Evolutionary conservation across 306 rosid species (phyloP), one percentile per base, ranked within the genome.

Genomic region (Spatholobus suberectus): DNA sequence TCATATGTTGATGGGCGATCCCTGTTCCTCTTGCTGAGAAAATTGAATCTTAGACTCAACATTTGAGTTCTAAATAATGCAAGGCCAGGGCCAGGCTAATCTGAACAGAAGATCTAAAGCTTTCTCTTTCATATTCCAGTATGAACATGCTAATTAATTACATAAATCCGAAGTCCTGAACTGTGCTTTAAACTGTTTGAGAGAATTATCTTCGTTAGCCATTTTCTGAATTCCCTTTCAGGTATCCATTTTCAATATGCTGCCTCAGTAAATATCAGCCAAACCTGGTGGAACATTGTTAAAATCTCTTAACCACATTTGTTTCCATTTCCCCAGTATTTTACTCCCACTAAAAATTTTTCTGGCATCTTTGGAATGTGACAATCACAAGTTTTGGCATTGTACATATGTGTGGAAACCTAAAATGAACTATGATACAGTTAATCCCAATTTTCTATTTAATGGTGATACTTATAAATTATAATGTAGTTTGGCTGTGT

Each of bases 341-440:
- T 76, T 78, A 79, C 41, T 23, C 26, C 59, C 41, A 3, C 41
- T 84, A 35, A 37, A 5, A 26, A 67, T 59, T 55, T 58, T 67
- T 57, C 11, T 62, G 61, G 55, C 62, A n/a, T 75, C 40, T n/a
- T 66, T 43, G 69, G 65, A 52, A 54, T 73, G 79, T 37, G 14
- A 29, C n/a, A 46, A 20, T 41, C 23, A 49, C 41, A 51, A 5
- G 61, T 70, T 61, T 82, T 47, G 68, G 79, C 29, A 47, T 24
- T 78, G 38, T 26, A 51, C 21, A 0, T 23, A 59, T 71, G 54
- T 59, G 34, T 77, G 70, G 24, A 35, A 34, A 73, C 66, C 43
- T 46, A 54, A 21, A 61, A 61, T 26, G 55, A 76, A 63, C 76
- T 55, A 72, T 72, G 81, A 12, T 63, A 55, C 62, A 76, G 57